A percentile compares a stretch with the other conserved stretches of the same genome.
Evolutionary conservation across 306 rosid species (phyloP).

Genomic region (Trichosanthes truncata): DNA sequence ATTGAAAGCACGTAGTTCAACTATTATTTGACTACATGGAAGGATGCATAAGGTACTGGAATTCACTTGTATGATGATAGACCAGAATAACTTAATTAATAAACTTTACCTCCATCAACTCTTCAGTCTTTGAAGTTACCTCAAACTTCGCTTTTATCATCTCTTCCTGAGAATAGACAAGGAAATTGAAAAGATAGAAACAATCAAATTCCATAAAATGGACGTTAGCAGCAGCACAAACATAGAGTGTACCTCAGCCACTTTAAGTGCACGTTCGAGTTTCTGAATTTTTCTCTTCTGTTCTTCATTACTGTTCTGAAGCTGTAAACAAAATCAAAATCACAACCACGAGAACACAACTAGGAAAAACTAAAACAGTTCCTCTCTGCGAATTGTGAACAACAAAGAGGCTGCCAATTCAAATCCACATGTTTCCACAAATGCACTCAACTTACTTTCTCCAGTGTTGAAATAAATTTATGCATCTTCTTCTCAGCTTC

Average conservation of each 20-base stretch:
- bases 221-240: background rate
- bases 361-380: background rate
- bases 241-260: constrained; percentile 65
- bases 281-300: constrained; percentile 56
- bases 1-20: background rate
- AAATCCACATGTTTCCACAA: constrained; percentile 3
- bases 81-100: constrained; percentile 6
- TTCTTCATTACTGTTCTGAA: constrained; percentile 52
- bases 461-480: constrained; percentile 45
- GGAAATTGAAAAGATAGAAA: constrained; percentile 3
- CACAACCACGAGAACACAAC: background rate
- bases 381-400: background rate
- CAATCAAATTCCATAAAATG: constrained; percentile 1
- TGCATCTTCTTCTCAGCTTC: constrained; percentile 42
- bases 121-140: constrained; percentile 45
- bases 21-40: background rate
- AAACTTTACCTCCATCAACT: constrained; percentile 48
- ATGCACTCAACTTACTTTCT: constrained; percentile 37
- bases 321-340: constrained; percentile 34
- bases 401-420: constrained; percentile 1
- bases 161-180: constrained; percentile 57
- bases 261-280: constrained; percentile 47
- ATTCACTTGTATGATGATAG: background rate
- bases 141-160: constrained; percentile 76
- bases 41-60: background rate